Percentiles rank a stretch among this genome's conserved stretches.
Evolutionary conservation across 306 rosid species (phyloP).

Genomic region (Vicia villosa): DNA sequence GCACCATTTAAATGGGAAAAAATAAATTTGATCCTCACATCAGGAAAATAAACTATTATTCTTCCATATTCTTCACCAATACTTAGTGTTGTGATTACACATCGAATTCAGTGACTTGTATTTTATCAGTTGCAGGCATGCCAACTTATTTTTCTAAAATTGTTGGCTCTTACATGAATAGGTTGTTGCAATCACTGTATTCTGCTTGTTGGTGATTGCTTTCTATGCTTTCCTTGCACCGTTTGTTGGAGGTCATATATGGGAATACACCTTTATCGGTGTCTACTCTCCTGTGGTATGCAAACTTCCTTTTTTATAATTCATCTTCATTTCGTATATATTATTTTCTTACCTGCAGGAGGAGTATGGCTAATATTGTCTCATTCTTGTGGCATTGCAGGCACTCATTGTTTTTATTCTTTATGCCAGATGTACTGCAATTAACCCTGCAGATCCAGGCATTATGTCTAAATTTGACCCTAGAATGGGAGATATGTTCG

Average conservation of each 20-base stretch:
- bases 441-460: slow-evolving; percentile 98
- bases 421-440: slow-evolving; percentile 92
- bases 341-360: slow-evolving; percentile 23
- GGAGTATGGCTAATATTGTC: slow-evolving; percentile 24
- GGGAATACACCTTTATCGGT: slow-evolving; percentile 74
- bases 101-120: slow-evolving; percentile 24
- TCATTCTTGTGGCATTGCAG: slow-evolving; percentile 60
- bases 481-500: slow-evolving; percentile 43
- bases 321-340: neutral
- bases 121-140: slow-evolving; percentile 33
- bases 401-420: slow-evolving; percentile 90
- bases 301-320: slow-evolving; percentile 30
- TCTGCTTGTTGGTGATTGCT: slow-evolving; percentile 85
- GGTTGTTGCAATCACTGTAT: slow-evolving; percentile 93
- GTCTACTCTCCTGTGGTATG: slow-evolving; percentile 87
- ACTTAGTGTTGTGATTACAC: slow-evolving; percentile 8
- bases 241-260: slow-evolving; percentile 79
- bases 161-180: slow-evolving; percentile 47
- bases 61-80: neutral
- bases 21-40: slow-evolving; percentile 5
- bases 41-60: slow-evolving; percentile 11
- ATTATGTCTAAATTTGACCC: slow-evolving; percentile 80
- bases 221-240: slow-evolving; percentile 94
- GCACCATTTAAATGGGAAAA: slow-evolving; percentile 3
- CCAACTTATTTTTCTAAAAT: slow-evolving; percentile 35